Evolutionary conservation across 768 basidiomycete species (phyloP).

Genomic region (Leccinum barrowsii): DNA sequence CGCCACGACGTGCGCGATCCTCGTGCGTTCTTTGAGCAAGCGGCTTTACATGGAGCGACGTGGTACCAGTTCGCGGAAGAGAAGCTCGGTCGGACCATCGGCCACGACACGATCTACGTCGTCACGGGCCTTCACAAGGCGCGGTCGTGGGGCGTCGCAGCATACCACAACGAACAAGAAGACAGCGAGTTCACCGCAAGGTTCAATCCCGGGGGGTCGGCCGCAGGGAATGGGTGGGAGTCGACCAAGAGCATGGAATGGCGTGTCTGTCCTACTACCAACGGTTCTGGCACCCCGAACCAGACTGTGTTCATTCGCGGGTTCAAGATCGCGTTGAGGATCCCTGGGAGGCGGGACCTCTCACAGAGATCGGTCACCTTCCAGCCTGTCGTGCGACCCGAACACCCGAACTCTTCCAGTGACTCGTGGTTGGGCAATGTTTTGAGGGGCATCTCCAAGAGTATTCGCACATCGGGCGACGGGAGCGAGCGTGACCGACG

Average conservation of each 20-base stretch:
- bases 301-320: conserved; percentile 31
- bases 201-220: conserved; percentile 14
- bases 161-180: conserved; percentile 12
- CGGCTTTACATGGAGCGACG: conserved; percentile 20
- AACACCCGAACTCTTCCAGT: neutral
- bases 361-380: conserved; percentile 18
- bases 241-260: conserved; percentile 16
- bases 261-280: conserved; percentile 14
- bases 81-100: conserved; percentile 25
- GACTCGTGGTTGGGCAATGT: conserved; percentile 19
- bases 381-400: neutral
- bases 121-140: conserved; percentile 28
- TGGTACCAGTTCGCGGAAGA: conserved; percentile 33
- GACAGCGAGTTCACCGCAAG: conserved; percentile 4
- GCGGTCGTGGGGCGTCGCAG: conserved; percentile 30
- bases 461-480: conserved; percentile 10
- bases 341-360: conserved; percentile 5
- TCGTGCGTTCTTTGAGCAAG: conserved; percentile 25
- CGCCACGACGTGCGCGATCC: conserved; percentile 25
- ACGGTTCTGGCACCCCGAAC: conserved; percentile 13
- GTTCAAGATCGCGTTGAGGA: conserved; percentile 28
- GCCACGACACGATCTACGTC: conserved; percentile 32
- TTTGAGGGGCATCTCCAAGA: conserved; percentile 16
- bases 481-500: neutral
- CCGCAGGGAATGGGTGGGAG: conserved; percentile 17